Conservation (phyloP, 164 flowering plant species). For the Echeveria elegans region DNA sequence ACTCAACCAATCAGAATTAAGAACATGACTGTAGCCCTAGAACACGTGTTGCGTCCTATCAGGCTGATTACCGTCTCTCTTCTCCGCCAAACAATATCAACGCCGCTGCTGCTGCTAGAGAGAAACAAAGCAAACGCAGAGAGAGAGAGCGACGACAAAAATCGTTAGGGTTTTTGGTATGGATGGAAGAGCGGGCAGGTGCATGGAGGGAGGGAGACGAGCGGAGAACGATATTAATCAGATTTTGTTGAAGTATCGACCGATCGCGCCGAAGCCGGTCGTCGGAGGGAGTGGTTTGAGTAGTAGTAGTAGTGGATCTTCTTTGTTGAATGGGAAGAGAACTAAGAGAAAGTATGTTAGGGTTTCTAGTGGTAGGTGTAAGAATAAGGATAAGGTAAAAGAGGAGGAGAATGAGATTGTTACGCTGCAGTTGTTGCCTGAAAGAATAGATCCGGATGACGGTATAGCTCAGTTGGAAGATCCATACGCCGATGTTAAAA, state of each 20-base stretch:
- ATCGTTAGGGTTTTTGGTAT: background rate
- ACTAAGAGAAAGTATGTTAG: constrained; percentile 1
- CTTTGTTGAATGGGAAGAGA: background rate
- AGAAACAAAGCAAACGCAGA: background rate
- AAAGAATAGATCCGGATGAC: background rate
- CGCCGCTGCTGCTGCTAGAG: background rate
- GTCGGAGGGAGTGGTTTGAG: background rate
- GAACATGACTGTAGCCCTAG: background rate
- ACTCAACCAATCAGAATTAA: background rate
- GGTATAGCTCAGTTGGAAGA: background rate
- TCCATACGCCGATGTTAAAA: background rate
- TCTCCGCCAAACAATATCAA: background rate
- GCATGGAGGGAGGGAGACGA: background rate
- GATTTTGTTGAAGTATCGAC: background rate
- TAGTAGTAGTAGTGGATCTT: background rate
- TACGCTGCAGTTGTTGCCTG: background rate
- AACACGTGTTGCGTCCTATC: background rate
- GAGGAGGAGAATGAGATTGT: background rate
- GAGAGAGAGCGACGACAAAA: background rate
- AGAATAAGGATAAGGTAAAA: background rate
- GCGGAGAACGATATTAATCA: background rate
- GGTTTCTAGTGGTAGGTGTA: background rate
- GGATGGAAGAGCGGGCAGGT: background rate
- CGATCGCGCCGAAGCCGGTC: background rate
- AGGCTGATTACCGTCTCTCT: background rate